phyloP scores from a whole-genome alignment of 1,139 yeast species.

The Taiozyma sp. region DNA sequence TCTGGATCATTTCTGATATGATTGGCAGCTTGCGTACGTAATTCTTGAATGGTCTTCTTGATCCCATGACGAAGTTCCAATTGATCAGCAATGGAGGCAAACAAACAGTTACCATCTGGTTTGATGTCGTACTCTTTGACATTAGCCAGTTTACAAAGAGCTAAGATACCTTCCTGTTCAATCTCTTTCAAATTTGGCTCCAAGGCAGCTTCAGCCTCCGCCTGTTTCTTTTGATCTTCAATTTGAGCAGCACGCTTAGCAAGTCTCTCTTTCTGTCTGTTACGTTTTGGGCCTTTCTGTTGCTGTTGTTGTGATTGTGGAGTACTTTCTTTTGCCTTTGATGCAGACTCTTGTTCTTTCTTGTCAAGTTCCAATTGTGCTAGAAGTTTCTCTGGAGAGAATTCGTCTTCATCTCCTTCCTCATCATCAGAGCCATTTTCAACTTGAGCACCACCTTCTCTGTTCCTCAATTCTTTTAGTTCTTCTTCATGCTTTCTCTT shows the following conservation, averaged over 20 bases:
- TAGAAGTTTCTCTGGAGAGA: constrained; percentile 60
- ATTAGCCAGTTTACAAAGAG: constrained; percentile 41
- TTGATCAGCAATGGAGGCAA: constrained; percentile 82
- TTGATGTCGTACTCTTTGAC: constrained; percentile 58
- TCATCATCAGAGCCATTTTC: constrained; percentile 18
- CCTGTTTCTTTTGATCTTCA: constrained; percentile 58
- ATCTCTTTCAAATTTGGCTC: constrained; percentile 64
- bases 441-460: background rate
- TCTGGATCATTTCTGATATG: constrained; percentile 60
- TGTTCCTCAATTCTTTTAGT: constrained; percentile 22
- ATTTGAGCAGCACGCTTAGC: constrained; percentile 66
- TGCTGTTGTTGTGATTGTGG: constrained; percentile 7
- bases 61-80: constrained; percentile 44
- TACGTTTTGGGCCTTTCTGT: constrained; percentile 34
- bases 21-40: constrained; percentile 61
- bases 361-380: constrained; percentile 44
- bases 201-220: constrained; percentile 60
- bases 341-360: constrained; percentile 18
- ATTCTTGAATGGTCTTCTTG: constrained; percentile 37
- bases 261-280: constrained; percentile 78
- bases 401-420: constrained; percentile 37
- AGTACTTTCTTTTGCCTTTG: constrained; percentile 5
- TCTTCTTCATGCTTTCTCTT: constrained; percentile 50
- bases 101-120: constrained; percentile 94
- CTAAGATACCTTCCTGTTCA: constrained; percentile 61